A percentile compares a stretch with the other conserved stretches of the same genome.
Evolutionary conservation across 192 early-diverging fungal genomes (phyloP).

Genomic region (Linnemannia zychae): DNA sequence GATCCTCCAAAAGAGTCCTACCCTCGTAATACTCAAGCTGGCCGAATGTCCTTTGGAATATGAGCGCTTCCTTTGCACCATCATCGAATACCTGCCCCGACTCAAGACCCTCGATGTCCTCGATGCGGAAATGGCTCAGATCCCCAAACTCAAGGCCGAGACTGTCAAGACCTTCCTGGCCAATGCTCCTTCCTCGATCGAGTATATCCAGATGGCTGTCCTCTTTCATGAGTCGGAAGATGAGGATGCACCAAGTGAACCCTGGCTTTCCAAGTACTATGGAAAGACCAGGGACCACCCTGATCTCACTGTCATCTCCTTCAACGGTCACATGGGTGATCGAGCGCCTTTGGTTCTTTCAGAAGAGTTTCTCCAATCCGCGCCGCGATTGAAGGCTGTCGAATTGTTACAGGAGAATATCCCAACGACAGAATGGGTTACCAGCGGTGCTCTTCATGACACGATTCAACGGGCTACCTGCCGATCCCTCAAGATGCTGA

Average conservation of each 20-base stretch:
- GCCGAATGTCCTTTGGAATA: neutral
- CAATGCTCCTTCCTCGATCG: neutral
- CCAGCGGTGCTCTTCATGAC: neutral
- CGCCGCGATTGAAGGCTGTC: neutral
- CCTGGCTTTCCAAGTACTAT: conserved; percentile 2
- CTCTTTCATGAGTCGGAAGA: neutral
- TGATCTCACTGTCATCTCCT: neutral
- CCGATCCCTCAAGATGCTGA: neutral
- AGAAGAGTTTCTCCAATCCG: neutral
- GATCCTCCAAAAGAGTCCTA: neutral
- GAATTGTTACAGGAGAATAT: neutral
- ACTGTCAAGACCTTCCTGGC: neutral
- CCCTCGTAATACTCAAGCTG: neutral
- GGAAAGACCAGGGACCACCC: neutral
- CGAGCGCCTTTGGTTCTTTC: neutral
- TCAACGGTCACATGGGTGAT: neutral
- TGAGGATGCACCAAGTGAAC: neutral
- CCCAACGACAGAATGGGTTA: neutral
- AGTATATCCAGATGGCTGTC: conserved; percentile 2
- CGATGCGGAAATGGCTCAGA: conserved; percentile 1
- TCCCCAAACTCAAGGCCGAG: neutral
- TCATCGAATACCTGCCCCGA: neutral
- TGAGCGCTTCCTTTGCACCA: neutral
- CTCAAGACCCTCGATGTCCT: neutral
- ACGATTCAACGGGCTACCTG: neutral